These are phyloP conservation scores for Mycena sanguinolenta DNA, from an alignment of 768 basidiomycete species.

Conservation along the genomic window DNA sequence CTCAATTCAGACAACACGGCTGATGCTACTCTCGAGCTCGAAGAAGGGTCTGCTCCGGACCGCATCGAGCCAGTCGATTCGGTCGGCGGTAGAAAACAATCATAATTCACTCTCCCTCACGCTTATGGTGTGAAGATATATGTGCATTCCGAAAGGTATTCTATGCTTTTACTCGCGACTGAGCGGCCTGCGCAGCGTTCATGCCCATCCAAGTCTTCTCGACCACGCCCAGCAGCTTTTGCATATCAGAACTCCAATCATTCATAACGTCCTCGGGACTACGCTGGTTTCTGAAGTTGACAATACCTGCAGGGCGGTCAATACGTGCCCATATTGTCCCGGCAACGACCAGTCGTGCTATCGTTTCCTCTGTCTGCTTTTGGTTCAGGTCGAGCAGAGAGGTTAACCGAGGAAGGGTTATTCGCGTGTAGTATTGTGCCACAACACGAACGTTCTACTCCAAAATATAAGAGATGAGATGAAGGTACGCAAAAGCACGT, in stretches of 20 bases:
- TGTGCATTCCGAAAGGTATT: conserved; percentile 24
- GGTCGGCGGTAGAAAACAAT: conserved; percentile 9
- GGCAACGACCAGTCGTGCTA: conserved; percentile 91
- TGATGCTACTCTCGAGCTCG: neutral
- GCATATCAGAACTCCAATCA: conserved; percentile 98
- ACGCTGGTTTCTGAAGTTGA: conserved; percentile 87
- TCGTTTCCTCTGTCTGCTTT: conserved; percentile 88
- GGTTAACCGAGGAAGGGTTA: conserved; percentile 86
- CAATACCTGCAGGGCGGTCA: conserved; percentile 91
- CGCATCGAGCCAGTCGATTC: neutral
- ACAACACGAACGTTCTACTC: conserved; percentile 94
- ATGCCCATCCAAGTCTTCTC: conserved; percentile 99
- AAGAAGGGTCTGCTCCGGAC: neutral
- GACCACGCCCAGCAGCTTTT: conserved; percentile 88
- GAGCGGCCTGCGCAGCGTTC: conserved; percentile 90
- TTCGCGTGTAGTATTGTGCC: conserved; percentile 94
- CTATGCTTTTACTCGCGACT: conserved; percentile 66
- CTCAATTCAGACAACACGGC: neutral
- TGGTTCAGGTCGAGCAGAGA: conserved; percentile 87
- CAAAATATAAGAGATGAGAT: conserved; percentile 17
- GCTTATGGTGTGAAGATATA: conserved; percentile 5
- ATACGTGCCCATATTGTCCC: conserved; percentile 94
- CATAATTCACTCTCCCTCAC: neutral
- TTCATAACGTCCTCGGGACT: conserved; percentile 96
- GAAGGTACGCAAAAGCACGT: conserved; percentile 46